Evolutionary conservation across 805 yeast species (phyloP), one percentile per base, ranked within the genome.

Genomic region (Schizosaccharomyces lindneri): DNA sequence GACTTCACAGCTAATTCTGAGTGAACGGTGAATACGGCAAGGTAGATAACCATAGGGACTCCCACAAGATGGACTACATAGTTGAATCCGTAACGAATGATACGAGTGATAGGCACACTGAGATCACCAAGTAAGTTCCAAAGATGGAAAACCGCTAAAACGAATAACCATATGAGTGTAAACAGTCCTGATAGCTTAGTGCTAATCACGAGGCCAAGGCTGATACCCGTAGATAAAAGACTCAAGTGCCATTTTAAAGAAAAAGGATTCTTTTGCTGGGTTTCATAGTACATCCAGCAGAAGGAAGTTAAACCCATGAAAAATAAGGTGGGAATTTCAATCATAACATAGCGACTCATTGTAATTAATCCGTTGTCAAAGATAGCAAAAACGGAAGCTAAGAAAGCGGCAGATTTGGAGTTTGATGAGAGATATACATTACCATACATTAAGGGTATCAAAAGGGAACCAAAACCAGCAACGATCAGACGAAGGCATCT

Each of bases 121-220:
- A 84, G 69, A 70, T 90, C 96, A 15, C 93, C 94, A 48, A 84
- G 68, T 13, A 79, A 67, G 64, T 70, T 69, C 95, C 95, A 88
- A 57, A 83, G 70, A 64, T 81, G 80, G 63, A 74, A 73, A 1
- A 76, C 61, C 2, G 78, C 71, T 59, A 81, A 67, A 0, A 73
- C 4, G 1, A 81, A 77, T 13, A 85, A 71, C 94, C 94, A 87
- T 0, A 71, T 71, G 62, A 81, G 71, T 0, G 90, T 83, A 67
- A 80, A 79, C 27, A 82, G 61, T 0, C 95, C 97, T 4, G 84
- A 77, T 77, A 81, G 79, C 68, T 86, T 85, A 3, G 84, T 77
- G 6, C 88, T 78, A 1, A 81, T 70, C 1, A 82, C 70, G 59
- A 75, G 77, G 17, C 79, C 95, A 66, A 79, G 73, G 2, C 73